These are phyloP conservation scores for Cryptococcus jaspeensis DNA, from an alignment of 1,284 basidiomycete genomes.

Conservation along the genomic window DNA sequence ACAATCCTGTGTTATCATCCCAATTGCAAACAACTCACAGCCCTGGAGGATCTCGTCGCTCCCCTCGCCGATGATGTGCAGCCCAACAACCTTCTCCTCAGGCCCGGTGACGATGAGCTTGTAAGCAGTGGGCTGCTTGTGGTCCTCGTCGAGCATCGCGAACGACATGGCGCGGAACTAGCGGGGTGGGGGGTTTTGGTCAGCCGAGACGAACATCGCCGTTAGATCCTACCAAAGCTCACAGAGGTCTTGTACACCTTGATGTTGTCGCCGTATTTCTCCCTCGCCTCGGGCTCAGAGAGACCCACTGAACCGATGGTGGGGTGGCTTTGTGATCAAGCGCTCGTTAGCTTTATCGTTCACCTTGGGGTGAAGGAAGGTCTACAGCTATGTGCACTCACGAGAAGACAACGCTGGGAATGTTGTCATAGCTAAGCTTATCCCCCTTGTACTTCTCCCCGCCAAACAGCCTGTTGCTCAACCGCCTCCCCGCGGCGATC, in stretches of 20 bases:
- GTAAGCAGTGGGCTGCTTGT: constrained; percentile 91
- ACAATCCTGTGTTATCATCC: neutral
- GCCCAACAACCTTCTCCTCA: constrained; percentile 90
- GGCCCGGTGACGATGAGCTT: constrained; percentile 84
- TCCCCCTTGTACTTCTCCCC: constrained; percentile 78
- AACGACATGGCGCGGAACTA: constrained; percentile 80
- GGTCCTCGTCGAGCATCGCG: constrained; percentile 75
- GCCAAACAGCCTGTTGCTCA: constrained; percentile 89
- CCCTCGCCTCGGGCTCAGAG: constrained; percentile 82
- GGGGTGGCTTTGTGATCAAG: constrained; percentile 64
- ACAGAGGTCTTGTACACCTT: constrained; percentile 76
- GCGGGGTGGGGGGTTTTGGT: neutral
- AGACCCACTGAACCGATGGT: constrained; percentile 88
- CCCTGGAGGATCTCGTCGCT: constrained; percentile 93
- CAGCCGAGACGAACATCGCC: neutral
- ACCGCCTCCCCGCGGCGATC: constrained; percentile 87
- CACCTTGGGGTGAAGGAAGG: constrained; percentile 1
- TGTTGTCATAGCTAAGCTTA: constrained; percentile 84
- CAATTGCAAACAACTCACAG: constrained; percentile 48
- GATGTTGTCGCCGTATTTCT: constrained; percentile 80
- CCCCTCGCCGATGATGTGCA: constrained; percentile 88
- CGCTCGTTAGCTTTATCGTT: constrained; percentile 1
- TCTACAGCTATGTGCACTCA: constrained; percentile 51
- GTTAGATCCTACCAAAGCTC: constrained; percentile 9
- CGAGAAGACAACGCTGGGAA: constrained; percentile 94